Conservation (phyloP, 352 stramenopile genomes). For the Phytopythium cucurbitacearum region DNA sequence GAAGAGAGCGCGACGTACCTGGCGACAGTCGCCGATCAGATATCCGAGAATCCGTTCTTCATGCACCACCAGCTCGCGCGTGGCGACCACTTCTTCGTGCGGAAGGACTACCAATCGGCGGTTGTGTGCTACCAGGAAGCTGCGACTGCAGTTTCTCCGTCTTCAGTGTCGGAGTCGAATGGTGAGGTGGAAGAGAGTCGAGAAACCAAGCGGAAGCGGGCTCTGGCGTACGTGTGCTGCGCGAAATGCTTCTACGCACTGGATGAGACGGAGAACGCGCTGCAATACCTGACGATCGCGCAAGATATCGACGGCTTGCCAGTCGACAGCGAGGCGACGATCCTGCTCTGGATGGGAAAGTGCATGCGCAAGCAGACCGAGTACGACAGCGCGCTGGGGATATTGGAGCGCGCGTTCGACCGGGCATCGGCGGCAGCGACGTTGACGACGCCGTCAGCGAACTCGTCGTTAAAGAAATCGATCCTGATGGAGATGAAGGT, state of each 20-base stretch:
- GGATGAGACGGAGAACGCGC: conserved; percentile 40
- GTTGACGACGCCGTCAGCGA: conserved; percentile 25
- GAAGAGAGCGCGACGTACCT: conserved; percentile 58
- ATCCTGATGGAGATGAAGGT: conserved; percentile 70
- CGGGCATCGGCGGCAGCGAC: conserved; percentile 33
- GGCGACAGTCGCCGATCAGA: conserved; percentile 27
- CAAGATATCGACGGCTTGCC: conserved; percentile 28
- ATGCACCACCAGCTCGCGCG: conserved; percentile 54
- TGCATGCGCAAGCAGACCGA: conserved; percentile 50
- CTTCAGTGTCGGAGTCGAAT: background rate
- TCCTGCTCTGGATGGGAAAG: conserved; percentile 59
- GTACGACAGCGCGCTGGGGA: conserved; percentile 39
- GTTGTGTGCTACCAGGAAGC: conserved; percentile 51
- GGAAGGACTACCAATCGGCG: conserved; percentile 48
- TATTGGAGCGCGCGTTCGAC: conserved; percentile 54
- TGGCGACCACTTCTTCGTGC: conserved; percentile 56
- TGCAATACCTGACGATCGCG: conserved; percentile 34
- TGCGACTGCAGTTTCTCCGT: conserved; percentile 11
- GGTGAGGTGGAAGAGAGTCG: conserved; percentile 21
- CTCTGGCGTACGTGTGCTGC: conserved; percentile 41
- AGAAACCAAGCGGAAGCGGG: conserved; percentile 34
- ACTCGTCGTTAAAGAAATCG: conserved; percentile 36
- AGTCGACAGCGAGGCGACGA: conserved; percentile 37
- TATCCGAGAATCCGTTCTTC: conserved; percentile 38
- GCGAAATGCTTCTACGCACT: conserved; percentile 64